Base-by-base conservation (phyloP, 345 rosid species). In the Linum lewisii region DNA sequence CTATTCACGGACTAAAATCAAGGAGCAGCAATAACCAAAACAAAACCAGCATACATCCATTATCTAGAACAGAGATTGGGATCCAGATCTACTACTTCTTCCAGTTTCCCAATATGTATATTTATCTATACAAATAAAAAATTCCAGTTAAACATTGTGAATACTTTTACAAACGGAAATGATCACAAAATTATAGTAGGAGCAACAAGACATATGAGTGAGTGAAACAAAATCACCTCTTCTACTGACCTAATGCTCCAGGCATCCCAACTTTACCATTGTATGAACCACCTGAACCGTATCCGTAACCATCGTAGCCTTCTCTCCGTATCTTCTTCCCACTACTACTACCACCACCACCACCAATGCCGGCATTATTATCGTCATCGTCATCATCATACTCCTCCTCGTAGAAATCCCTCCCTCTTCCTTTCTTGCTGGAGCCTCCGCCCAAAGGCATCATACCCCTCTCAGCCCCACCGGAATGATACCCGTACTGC, bases 251-350 rank as follows among this genome's bases (percentile, higher is more conserved):
- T 71, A 75, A 23, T 54, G 75, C 51, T 53, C 81, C 82, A 19
- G 82, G 62, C 75, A 73, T 66, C 57, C 79, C 80, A n/a, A 60
- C 18, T 74, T 73, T 84, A 47, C 90, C 94, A 59, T 81, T 80
- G 13, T 82, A 77, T 38, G 79, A 86, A 38, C 74, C 51, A 16
- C 67, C 81, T 5, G 65, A 66, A 18, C 70, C 73, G 29, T 73
- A 74, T 52, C 80, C 80, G 62, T 76, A 85, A 5, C 77, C 84
- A 0, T 78, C 85, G 68, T 57, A 77, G 19, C 80, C 88, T 37
- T 87, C 97, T 68, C 90, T 87, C 77, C 99, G 77, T 15, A 68
- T 18, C 68, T 84, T 93, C 85, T 90, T 90, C 62, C 84, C 91
- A 66, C 72, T 70, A 16, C 82, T 73, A 13, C 87, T 90, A 59